phyloP scores from a whole-genome alignment of 495 filamentous ascomycete species.

The Filosporella fistucella region DNA sequence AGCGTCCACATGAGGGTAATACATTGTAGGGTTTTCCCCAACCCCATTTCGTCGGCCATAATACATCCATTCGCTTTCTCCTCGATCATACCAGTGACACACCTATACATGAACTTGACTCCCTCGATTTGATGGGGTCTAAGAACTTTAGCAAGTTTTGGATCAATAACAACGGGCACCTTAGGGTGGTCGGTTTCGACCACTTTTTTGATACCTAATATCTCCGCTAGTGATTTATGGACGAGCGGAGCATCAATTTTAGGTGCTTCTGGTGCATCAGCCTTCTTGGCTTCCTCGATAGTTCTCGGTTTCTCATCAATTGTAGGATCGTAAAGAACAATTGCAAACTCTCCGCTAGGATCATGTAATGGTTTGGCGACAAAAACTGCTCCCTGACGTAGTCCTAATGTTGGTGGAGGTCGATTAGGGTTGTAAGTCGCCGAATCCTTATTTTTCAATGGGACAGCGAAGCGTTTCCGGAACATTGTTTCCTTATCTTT shows the following conservation, averaged over 20 bases:
- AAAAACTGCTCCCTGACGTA: slow-evolving; percentile 80
- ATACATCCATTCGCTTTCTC: slow-evolving; percentile 94
- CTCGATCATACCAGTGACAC: slow-evolving; percentile 91
- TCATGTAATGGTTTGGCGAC: slow-evolving; percentile 91
- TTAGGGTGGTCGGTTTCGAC: slow-evolving; percentile 74
- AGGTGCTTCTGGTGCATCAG: slow-evolving; percentile 28
- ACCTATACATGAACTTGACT: slow-evolving; percentile 95
- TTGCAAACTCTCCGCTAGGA: slow-evolving; percentile 91
- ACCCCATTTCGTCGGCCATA: slow-evolving; percentile 99
- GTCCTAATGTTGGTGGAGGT: slow-evolving; percentile 78
- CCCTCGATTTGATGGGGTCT: slow-evolving; percentile 97
- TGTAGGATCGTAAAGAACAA: slow-evolving; percentile 94
- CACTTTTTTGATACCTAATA: slow-evolving; percentile 89
- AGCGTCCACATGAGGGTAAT: slow-evolving; percentile 87
- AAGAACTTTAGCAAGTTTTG: slow-evolving; percentile 82
- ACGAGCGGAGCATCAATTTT: slow-evolving; percentile 77
- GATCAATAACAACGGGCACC: slow-evolving; percentile 97
- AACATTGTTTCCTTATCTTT: slow-evolving; percentile 86
- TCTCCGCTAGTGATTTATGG: slow-evolving; percentile 93
- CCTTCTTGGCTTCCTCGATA: slow-evolving; percentile 44
- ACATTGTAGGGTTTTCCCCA: slow-evolving; percentile 84
- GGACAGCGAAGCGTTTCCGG: slow-evolving; percentile 76
- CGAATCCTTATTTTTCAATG: slow-evolving; percentile 74
- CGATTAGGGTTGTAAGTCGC: slow-evolving; percentile 70
- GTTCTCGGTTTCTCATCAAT: slow-evolving; percentile 74